Evolutionary conservation across 257 asterid species (phyloP).

Genomic region (Solanum sitiens): DNA sequence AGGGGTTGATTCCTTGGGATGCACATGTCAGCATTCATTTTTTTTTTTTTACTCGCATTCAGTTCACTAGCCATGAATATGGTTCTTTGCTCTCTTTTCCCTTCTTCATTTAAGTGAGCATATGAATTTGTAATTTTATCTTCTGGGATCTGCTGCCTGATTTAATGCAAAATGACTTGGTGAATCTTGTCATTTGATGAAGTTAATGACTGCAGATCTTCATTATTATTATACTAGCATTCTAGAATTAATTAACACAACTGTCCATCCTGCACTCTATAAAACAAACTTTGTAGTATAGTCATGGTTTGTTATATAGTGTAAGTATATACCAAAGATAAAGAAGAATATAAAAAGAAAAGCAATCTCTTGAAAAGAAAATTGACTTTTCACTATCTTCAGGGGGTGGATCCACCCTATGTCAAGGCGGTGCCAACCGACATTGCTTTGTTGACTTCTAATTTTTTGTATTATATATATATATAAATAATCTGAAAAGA

Average conservation of each 20-base stretch:
- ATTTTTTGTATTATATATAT: not conserved
- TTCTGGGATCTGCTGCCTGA: not conserved
- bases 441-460: not conserved
- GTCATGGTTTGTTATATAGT: not conserved
- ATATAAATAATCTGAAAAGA: not conserved
- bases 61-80: not conserved
- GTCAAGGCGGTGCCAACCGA: not conserved
- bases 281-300: not conserved
- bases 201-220: not conserved
- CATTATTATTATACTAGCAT: not conserved
- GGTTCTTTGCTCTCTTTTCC: conserved; percentile 3
- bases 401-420: not conserved
- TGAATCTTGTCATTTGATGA: not conserved
- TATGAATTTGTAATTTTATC: not conserved
- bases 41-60: not conserved
- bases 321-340: not conserved
- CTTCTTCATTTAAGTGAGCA: not conserved
- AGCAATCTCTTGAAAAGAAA: not conserved
- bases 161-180: not conserved
- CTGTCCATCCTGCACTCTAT: not conserved
- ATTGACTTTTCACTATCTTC: not conserved
- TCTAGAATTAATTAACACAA: not conserved
- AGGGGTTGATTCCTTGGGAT: not conserved
- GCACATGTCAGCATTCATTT: not conserved
- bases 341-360: not conserved